These are phyloP conservation scores for Exobasidium rhododendri DNA, from an alignment of 1,284 basidiomycete genomes.

Conservation along the genomic window DNA sequence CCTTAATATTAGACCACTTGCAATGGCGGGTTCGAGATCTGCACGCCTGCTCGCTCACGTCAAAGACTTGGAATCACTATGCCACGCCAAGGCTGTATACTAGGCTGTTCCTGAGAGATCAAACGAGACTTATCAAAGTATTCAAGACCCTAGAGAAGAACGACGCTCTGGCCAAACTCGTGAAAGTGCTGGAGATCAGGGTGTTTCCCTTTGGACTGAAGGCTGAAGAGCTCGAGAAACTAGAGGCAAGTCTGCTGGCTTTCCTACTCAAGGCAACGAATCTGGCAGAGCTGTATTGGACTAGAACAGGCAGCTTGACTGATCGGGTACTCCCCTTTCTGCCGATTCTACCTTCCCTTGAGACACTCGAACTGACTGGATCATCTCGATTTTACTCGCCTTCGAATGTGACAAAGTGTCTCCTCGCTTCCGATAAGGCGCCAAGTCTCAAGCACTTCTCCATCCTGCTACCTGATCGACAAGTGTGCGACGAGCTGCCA, in stretches of 20 bases:
- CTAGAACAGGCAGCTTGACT: slow-evolving; percentile 46
- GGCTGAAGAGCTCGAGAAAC: slow-evolving; percentile 40
- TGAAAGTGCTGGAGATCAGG: slow-evolving; percentile 41
- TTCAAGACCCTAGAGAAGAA: slow-evolving; percentile 31
- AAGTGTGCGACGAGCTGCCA: slow-evolving; percentile 9
- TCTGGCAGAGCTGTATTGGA: slow-evolving; percentile 44
- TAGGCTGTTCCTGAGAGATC: slow-evolving; percentile 46
- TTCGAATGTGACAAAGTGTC: not conserved
- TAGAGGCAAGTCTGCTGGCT: slow-evolving; percentile 36
- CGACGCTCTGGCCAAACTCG: slow-evolving; percentile 28
- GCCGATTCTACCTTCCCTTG: slow-evolving; percentile 22
- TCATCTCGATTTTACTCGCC: slow-evolving; percentile 42
- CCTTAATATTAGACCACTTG: slow-evolving; percentile 31
- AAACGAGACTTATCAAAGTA: slow-evolving; percentile 37
- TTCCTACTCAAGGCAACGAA: slow-evolving; percentile 27
- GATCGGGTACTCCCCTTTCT: slow-evolving; percentile 23
- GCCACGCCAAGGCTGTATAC: slow-evolving; percentile 45
- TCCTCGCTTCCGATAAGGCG: slow-evolving; percentile 27
- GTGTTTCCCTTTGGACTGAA: slow-evolving; percentile 48
- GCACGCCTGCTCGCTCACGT: slow-evolving; percentile 35
- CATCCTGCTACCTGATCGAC: slow-evolving; percentile 23
- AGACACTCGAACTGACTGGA: slow-evolving; percentile 41
- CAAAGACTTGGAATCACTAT: slow-evolving; percentile 22
- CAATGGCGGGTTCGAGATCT: slow-evolving; percentile 36
- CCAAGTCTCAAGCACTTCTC: slow-evolving; percentile 18